phyloP scores from a whole-genome alignment of 495 filamentous ascomycete genomes.

The Melanomma pulvis-pyrius region DNA sequence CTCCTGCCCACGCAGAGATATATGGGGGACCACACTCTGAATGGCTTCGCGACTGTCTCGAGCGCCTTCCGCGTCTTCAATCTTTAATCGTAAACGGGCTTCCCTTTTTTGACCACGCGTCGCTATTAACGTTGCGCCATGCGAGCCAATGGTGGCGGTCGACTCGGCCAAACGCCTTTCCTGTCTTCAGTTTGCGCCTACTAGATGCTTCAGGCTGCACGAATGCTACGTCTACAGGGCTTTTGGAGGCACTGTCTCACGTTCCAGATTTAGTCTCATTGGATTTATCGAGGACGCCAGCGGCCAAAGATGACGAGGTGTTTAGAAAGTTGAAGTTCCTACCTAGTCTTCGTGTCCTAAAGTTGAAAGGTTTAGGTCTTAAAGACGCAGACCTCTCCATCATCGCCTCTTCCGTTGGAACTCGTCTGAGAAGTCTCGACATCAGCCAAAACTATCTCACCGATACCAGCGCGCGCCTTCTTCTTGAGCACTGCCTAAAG shows the following conservation, averaged over 20 bases:
- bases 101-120: constrained; percentile 66
- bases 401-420: constrained; percentile 57
- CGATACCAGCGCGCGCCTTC: constrained; percentile 55
- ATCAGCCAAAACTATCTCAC: constrained; percentile 62
- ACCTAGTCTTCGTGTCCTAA: constrained; percentile 59
- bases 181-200: constrained; percentile 52
- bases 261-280: constrained; percentile 62
- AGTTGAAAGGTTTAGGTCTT: constrained; percentile 60
- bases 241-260: constrained; percentile 56
- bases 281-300: constrained; percentile 62
- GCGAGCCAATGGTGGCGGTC: constrained; percentile 25
- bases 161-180: constrained; percentile 8
- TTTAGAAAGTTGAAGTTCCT: constrained; percentile 49
- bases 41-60: constrained; percentile 66
- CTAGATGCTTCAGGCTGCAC: constrained; percentile 61
- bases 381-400: constrained; percentile 58
- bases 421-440: constrained; percentile 60
- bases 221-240: constrained; percentile 58
- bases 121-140: constrained; percentile 56
- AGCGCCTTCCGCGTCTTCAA: constrained; percentile 62
- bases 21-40: constrained; percentile 63
- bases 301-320: constrained; percentile 57
- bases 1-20: constrained; percentile 66
- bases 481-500: constrained; percentile 57
- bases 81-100: constrained; percentile 63